A percentile compares a stretch with the other conserved stretches of the same genome.
phyloP scores from a whole-genome alignment of 163 green algal species.

The Coccomyxa subellipsoidea region DNA sequence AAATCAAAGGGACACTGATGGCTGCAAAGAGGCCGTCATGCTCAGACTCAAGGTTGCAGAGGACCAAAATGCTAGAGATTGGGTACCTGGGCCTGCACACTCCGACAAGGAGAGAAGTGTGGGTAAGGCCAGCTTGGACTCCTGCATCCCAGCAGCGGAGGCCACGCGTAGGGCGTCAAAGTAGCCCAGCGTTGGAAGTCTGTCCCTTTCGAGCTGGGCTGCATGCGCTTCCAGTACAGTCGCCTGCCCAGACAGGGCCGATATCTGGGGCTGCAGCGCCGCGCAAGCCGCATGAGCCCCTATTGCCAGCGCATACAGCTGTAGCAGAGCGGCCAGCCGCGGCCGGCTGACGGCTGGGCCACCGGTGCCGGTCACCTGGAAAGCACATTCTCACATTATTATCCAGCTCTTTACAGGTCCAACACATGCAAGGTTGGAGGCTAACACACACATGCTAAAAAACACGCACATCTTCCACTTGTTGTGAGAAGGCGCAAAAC shows the following conservation, averaged over 20 bases:
- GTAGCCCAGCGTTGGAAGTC: neutral
- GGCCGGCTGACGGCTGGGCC: neutral
- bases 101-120: neutral
- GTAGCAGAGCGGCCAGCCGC: slow-evolving; percentile 27
- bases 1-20: too few species aligned
- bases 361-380: neutral
- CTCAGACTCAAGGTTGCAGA: too few species aligned
- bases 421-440: too few species aligned
- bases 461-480: too few species aligned
- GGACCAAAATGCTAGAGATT: neutral
- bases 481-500: too few species aligned
- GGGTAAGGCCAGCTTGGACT: neutral
- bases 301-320: slow-evolving; percentile 27
- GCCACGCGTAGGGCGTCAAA: neutral
- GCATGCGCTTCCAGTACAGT: neutral
- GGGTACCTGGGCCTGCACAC: neutral
- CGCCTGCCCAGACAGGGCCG: slow-evolving; percentile 27
- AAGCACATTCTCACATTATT: neutral
- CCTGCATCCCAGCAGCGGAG: too few species aligned
- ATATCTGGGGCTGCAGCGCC: slow-evolving; percentile 31
- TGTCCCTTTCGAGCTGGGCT: neutral
- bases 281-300: slow-evolving; percentile 32
- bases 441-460: too few species aligned
- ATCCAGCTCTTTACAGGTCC: too few species aligned
- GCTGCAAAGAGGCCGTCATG: too few species aligned